These are phyloP conservation scores for Calocybe cyanea DNA, from an alignment of 768 basidiomycete genomes.

Conservation along the genomic window DNA sequence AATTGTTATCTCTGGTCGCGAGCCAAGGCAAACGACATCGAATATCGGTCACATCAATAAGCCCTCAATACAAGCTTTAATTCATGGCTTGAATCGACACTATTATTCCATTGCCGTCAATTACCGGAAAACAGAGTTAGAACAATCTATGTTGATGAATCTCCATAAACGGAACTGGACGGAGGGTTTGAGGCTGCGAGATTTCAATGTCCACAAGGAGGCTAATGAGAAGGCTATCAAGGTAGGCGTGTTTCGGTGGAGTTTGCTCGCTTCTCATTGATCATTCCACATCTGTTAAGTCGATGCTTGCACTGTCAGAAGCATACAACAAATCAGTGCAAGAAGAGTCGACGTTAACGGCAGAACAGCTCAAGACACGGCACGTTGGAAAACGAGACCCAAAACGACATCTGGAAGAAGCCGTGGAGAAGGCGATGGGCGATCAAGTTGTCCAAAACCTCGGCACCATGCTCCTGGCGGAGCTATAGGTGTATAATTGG, in stretches of 20 bases:
- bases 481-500: slow-evolving; percentile 50
- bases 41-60: slow-evolving; percentile 99
- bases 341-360: slow-evolving; percentile 93
- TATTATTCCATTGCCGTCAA: slow-evolving; percentile 98
- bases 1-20: slow-evolving; percentile 84
- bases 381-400: slow-evolving; percentile 98
- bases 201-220: slow-evolving; percentile 87
- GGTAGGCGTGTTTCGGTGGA: slow-evolving; percentile 42
- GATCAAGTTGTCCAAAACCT: slow-evolving; percentile 95
- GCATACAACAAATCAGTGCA: slow-evolving; percentile 98
- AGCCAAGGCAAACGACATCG: slow-evolving; percentile 95
- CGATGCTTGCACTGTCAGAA: slow-evolving; percentile 90
- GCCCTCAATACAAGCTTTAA: slow-evolving; percentile 97
- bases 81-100: slow-evolving; percentile 96
- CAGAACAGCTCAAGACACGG: slow-evolving; percentile 93
- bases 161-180: slow-evolving; percentile 99
- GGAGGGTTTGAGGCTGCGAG: slow-evolving; percentile 87
- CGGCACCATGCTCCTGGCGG: slow-evolving; percentile 91
- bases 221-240: slow-evolving; percentile 92
- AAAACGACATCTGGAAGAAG: slow-evolving; percentile 95
- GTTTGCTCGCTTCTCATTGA: slow-evolving; percentile 1
- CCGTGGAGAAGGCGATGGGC: slow-evolving; percentile 97
- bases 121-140: slow-evolving; percentile 96
- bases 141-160: slow-evolving; percentile 99
- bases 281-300: slow-evolving; percentile 39